A percentile compares a stretch with the other conserved stretches of the same genome.
phyloP scores from a whole-genome alignment of 371 early-diverging fungal genomes.

The Rhizopus sp. region DNA sequence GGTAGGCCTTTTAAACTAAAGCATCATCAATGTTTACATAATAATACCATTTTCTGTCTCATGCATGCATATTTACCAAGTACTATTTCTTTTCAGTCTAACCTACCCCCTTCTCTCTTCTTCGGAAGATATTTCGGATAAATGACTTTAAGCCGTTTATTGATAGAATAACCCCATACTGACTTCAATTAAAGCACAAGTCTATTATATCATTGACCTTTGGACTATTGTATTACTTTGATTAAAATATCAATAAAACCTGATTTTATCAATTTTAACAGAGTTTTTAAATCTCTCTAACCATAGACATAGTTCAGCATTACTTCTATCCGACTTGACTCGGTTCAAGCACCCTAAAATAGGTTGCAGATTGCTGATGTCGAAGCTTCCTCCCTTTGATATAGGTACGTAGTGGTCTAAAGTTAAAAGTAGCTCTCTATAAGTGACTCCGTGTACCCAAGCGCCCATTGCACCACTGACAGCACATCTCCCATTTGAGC shows the following conservation, averaged over 20 bases:
- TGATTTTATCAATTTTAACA: neutral
- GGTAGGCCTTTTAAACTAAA: too few relatives aligned
- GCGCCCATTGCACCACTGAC: constrained; percentile 2
- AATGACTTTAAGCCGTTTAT: too few relatives aligned
- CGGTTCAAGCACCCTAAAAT: neutral
- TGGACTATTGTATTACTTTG: neutral
- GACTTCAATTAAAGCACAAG: too few relatives aligned
- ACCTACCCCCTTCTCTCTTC: too few relatives aligned
- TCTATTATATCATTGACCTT: too few relatives aligned
- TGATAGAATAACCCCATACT: too few relatives aligned
- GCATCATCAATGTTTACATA: too few relatives aligned
- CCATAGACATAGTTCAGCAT: constrained; percentile 7
- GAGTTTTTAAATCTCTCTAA: neutral
- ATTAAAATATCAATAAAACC: neutral
- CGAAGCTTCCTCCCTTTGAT: neutral
- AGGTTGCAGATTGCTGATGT: constrained; percentile 5
- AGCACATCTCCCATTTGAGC: constrained; percentile 3
- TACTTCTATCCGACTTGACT: constrained; percentile 6
- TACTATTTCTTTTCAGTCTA: too few relatives aligned
- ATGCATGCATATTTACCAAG: too few relatives aligned
- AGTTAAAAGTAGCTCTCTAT: neutral
- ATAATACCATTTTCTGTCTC: too few relatives aligned
- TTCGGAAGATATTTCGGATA: too few relatives aligned
- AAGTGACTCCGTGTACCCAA: neutral
- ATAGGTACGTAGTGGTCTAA: constrained; percentile 15